phyloP scores from a whole-genome alignment of 441 rosid species.

The Hura crepitans region DNA sequence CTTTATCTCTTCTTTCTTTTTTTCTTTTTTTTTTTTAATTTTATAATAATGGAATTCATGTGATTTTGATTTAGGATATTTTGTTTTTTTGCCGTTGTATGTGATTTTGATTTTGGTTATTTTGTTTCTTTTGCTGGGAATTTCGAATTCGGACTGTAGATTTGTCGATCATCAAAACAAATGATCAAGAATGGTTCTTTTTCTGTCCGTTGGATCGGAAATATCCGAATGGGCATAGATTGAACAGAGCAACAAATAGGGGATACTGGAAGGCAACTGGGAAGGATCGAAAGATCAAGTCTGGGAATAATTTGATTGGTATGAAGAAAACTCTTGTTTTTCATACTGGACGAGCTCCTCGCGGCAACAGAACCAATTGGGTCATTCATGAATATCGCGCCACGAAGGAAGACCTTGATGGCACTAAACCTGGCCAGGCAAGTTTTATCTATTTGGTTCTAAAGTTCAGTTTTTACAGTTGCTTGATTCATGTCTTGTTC shows the following conservation, averaged over 20 bases:
- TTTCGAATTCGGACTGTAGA: conserved; percentile 22
- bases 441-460: neutral
- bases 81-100: neutral
- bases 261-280: conserved; percentile 97
- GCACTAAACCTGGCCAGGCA: conserved; percentile 78
- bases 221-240: conserved; percentile 66
- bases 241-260: conserved; percentile 67
- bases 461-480: neutral
- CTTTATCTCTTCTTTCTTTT: neutral
- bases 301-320: conserved; percentile 51
- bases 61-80: neutral
- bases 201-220: conserved; percentile 80
- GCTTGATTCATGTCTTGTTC: neutral
- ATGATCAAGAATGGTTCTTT: conserved; percentile 79
- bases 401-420: conserved; percentile 62
- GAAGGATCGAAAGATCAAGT: conserved; percentile 64
- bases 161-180: conserved; percentile 48
- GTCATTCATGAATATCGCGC: conserved; percentile 87
- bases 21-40: neutral
- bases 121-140: neutral
- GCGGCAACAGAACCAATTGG: conserved; percentile 64
- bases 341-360: conserved; percentile 72
- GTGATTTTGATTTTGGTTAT: conserved; percentile 1
- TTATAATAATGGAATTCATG: neutral
- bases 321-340: conserved; percentile 85